Evolutionary conservation across 441 rosid species (phyloP), one percentile per base, ranked within the genome.

Genomic region (Cnidoscolus chayamansa): DNA sequence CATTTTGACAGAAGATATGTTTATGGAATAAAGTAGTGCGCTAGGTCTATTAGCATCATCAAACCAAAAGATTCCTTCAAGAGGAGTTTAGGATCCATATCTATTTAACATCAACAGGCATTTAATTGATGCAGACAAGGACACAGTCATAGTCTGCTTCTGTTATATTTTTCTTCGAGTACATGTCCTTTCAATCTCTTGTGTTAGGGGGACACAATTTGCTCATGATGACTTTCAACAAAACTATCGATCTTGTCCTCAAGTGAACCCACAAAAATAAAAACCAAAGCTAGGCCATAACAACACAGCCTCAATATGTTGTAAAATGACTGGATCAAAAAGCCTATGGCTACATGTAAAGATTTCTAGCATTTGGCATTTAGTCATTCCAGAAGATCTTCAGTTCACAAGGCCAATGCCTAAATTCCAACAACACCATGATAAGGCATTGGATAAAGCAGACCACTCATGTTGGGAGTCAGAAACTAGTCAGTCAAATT

Each of bases 361-460:
- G 3, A 54, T 19, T 20, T 0, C 19, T 1, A 54, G 32, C 17
- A 67, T 53, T 37, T 35, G 56, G 60, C 20, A 37, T 6, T 35
- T 17, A 37, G 7, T 45, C 40, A 20, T 19, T 25, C 16, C 63
- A 25, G n/a, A 30, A 58, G 10, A 58, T 58, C 40, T 12, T 58
- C 40, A 58, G 40, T 58, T 12, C n/a, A 16, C 35, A 12, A 7
- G 9, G 11, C 1, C 7, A 88, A 83, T 75, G 83, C 90, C 90
- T 87, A 57, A 70, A 82, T 74, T 67, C 67, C 77, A 32, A 65
- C 51, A 76, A 72, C 64, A 61, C 25, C 63, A 43, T 40, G 45
- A 5, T 40, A 40, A 40, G 6, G 45, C 45, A 40, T 40, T 40
- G 45, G 6, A 40, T 6, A 47, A 63, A 59, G 59, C 68, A 72